Conservation (phyloP, 2,329 filamentous ascomycete genomes). For the Elsinoe fawcettii region DNA sequence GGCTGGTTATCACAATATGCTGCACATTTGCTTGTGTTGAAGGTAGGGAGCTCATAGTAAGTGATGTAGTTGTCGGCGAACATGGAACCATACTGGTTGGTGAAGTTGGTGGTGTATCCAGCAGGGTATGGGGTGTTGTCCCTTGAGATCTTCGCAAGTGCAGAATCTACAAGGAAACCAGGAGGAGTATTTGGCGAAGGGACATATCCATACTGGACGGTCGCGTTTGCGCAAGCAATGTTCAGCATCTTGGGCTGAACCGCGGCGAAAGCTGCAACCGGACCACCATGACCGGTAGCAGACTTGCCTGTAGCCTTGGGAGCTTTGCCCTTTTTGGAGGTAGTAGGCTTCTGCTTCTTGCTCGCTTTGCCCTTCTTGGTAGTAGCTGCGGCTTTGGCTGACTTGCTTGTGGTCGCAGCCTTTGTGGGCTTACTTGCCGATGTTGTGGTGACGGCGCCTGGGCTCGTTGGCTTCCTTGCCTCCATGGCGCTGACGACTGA, state of each 20-base stretch:
- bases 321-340: background rate
- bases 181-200: slow-evolving; percentile 15
- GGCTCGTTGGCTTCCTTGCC: background rate
- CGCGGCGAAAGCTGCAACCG: slow-evolving; percentile 3
- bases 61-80: slow-evolving; percentile 19
- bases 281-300: background rate
- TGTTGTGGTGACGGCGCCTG: background rate
- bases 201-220: slow-evolving; percentile 14
- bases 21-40: slow-evolving; percentile 17
- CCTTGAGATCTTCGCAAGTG: slow-evolving; percentile 14
- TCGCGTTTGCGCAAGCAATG: slow-evolving; percentile 1
- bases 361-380: background rate
- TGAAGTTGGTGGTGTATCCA: slow-evolving; percentile 19
- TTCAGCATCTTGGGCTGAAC: background rate
- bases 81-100: slow-evolving; percentile 12
- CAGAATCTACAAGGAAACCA: slow-evolving; percentile 17
- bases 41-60: slow-evolving; percentile 16
- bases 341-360: slow-evolving; percentile 1
- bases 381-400: background rate
- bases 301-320: slow-evolving; percentile 4
- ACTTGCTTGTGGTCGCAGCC: background rate
- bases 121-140: slow-evolving; percentile 15
- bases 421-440: background rate
- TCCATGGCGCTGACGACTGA: slow-evolving; percentile 2
- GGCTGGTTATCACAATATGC: slow-evolving; percentile 17